Base-by-base conservation (phyloP, 139 green algal genomes). In the Chlorella sp. region DNA sequence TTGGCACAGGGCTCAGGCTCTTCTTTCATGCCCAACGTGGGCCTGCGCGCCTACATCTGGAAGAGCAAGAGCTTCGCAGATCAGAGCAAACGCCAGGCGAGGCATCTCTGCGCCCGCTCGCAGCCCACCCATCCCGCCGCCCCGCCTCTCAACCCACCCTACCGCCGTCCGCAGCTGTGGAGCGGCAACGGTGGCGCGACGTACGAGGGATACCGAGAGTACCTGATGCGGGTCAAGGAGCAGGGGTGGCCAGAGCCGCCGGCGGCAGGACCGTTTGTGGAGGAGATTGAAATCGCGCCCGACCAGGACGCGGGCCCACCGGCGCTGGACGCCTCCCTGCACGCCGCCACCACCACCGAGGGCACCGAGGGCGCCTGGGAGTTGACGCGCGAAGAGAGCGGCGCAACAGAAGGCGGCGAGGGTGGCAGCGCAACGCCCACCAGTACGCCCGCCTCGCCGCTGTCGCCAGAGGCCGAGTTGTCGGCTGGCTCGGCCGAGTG, bases 121-220 rank as follows among this genome's bases (percentile, higher is more conserved):
- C n/a, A n/a, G n/a, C n/a, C n/a, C n/a, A n/a, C n/a, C n/a, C n/a
- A n/a, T 35, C n/a, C 36, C 19, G 2, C 61, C 38, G 31, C 33
- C 15, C 59, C 59, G 7, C 59, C 31, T 27, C 7, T 45, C n/a
- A 15, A n/a, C 29, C 8, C 58, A 9, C 58, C 58, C 29, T 27
- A 14, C 29, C 58, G 8, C 5, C 29, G 29, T 11, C 29, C 14
- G 42, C 68, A 74, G 68, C 29, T 74, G 36, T 74, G 48, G 48
- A 51, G 23, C 31, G 23, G 51, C 11, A 74, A 74, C n/a, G n/a
- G n/a, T 21, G 68, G 50, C 21, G 51, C 50, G 35, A 74, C 68
- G 4, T 74, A 74, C 36, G 51, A 74, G 68, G 51, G 68, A 1
- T 74, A 74, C 36, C 68, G 68, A 29, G 56, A 3, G 25, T 74